phyloP scores from a whole-genome alignment of 2,329 filamentous ascomycete genomes.

The Pseudogymnoascus sp. region DNA sequence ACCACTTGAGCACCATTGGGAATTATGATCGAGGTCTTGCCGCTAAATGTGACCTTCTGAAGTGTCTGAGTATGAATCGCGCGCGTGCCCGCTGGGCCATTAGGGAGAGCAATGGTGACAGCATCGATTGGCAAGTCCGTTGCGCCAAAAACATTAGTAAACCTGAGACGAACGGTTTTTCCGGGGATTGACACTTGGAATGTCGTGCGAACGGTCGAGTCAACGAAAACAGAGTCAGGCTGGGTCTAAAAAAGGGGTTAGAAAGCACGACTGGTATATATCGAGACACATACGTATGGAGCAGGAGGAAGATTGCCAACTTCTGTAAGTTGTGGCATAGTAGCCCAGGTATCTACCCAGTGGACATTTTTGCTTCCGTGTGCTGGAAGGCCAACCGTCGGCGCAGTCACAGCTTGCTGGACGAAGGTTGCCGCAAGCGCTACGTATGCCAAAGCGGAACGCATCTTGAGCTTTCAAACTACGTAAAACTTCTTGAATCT shows the following conservation, averaged over 20 bases:
- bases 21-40: constrained; percentile 38
- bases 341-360: constrained; percentile 59
- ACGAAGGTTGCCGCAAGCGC: background rate
- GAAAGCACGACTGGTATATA: background rate
- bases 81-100: constrained; percentile 43
- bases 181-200: constrained; percentile 48
- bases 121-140: constrained; percentile 51
- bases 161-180: constrained; percentile 47
- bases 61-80: constrained; percentile 42
- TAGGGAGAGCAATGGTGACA: constrained; percentile 49
- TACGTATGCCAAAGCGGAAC: background rate
- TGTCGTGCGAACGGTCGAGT: constrained; percentile 57
- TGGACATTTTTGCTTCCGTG: constrained; percentile 31
- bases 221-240: constrained; percentile 44
- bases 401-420: background rate
- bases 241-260: constrained; percentile 38
- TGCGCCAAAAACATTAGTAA: constrained; percentile 55
- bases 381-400: background rate
- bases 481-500: background rate
- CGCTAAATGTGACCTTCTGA: constrained; percentile 48
- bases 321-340: constrained; percentile 61
- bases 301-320: constrained; percentile 52
- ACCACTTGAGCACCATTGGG: constrained; percentile 50
- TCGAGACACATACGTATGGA: constrained; percentile 44
- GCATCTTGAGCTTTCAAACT: background rate